phyloP scores from a whole-genome alignment of 805 yeast genomes.

The Candida peoriensis region DNA sequence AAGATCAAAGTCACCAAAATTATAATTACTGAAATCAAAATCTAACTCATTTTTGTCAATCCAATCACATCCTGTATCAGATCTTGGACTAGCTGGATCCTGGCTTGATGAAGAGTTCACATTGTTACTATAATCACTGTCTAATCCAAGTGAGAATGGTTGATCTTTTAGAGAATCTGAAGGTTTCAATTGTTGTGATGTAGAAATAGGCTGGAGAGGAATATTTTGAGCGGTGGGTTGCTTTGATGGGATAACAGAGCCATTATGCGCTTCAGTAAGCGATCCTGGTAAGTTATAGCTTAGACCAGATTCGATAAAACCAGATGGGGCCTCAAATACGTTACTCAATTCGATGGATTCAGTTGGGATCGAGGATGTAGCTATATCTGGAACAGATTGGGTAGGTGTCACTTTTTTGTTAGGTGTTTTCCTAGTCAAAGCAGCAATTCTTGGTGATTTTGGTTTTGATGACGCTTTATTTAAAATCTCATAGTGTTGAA shows the following conservation, averaged over 20 bases:
- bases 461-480: constrained; percentile 1
- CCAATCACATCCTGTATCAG: constrained; percentile 57
- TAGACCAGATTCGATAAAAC: constrained; percentile 8
- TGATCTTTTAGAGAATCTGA: too few species aligned
- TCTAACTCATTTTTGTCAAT: constrained; percentile 44
- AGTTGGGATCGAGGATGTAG: background rate
- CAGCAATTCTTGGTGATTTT: constrained; percentile 4
- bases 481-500: constrained; percentile 14
- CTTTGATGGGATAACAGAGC: background rate
- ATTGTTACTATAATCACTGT: background rate
- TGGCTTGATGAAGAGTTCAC: background rate
- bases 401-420: background rate
- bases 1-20: constrained; percentile 21
- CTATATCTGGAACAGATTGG: background rate
- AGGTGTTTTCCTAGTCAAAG: background rate
- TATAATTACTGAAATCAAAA: constrained; percentile 25
- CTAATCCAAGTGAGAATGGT: too few species aligned
- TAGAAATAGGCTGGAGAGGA: background rate
- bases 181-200: background rate
- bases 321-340: constrained; percentile 5
- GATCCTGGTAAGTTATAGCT: constrained; percentile 11
- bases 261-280: background rate
- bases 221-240: background rate
- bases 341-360: background rate
- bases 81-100: constrained; percentile 15